Base-by-base conservation (phyloP, 2,329 filamentous ascomycete genomes). In the Botryosphaeria dothidea region DNA sequence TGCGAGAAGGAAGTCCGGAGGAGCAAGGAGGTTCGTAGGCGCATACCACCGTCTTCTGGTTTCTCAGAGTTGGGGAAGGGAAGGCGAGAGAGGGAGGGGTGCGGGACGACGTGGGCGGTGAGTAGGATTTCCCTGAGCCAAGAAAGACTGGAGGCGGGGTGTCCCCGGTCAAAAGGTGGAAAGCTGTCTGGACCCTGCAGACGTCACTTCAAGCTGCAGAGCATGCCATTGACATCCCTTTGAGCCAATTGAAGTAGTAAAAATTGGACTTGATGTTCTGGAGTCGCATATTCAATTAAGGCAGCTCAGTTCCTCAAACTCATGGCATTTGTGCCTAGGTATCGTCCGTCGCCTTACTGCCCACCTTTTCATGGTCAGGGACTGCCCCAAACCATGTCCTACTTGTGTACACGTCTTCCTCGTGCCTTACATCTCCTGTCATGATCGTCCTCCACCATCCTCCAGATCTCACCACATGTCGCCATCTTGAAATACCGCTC, bases 61-160 rank as follows among this genome's bases (percentile, higher is more conserved):
- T 9, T 1, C 36, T 21, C 23, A 56, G 31, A 27, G 15, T 7
- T 9, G 17, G 51, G 48, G 17, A 17, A 13, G 15, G 19, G 19
- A 38, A 19, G 19, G 19, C 9, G 31, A 23, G 29, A 15, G 36
- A 31, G 38, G 21, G 38, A 15, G 41, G 17, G 38, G 56, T 56
- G 51, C 23, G 41, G 25, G 56, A 46, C 21, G 27, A 36, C n/a
- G 56, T n/a, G 34, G 56, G 56, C 56, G 56, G 56, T 60, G 56
- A 60, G 56, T 41, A 27, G n/a, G 13, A 46, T 34, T 45, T 60
- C 52, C 52, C 52, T 27, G 36, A 43, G 52, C 52, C 34, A 43
- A 34, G 23, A 27, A 46, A 17, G 17, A 9, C 17, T 31, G n/a
- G 21, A 43, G 7, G 25, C 43, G 41, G 41, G 51, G 38, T 21